Base-by-base conservation (phyloP, 768 basidiomycete genomes). In the Leucosporidium yakuticum region DNA sequence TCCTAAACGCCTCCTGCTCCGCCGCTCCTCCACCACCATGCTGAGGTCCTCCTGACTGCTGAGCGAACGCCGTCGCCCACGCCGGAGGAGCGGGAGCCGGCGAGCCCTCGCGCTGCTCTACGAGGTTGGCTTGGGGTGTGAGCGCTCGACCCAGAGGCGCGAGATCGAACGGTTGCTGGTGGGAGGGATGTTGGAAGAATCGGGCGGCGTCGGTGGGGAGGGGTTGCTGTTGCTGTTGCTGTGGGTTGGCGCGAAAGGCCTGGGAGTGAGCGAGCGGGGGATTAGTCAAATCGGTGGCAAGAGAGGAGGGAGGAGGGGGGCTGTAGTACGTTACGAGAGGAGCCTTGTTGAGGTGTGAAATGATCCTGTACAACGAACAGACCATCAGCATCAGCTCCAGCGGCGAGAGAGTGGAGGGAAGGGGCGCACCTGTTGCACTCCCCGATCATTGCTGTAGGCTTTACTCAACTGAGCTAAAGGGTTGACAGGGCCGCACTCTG, bases 401-500 rank as follows among this genome's bases (percentile, higher is more conserved):
- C 15, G 57, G 34, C 34, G 36, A 11, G 17, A 7, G 59, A 48
- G 4, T 48, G 50, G 9, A 53, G 4, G 27, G 7, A 25, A 23
- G 17, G 29, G 58, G 27, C 25, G n/a, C 75, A 91, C 90, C 82
- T 90, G 89, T 77, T 90, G 88, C 2, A 84, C 75, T 14, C 88
- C 89, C 74, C 89, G 83, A 77, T 93, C 91, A 54, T 84, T 82
- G 71, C 90, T 89, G 69, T 91, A 87, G 55, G 84, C 82, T 76
- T 92, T 93, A 0, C 88, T 83, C 8, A 95, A 84, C 21, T 83
- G 84, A 75, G 90, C 89, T 23, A 95, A 79, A 17, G 90, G 86
- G 77, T 92, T 95, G 1, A 84, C 84, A 9, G 92, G 91, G 0
- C 92, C 92, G 72, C 91, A 95, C 54, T 91, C 90, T 2, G 89